Base-by-base conservation (phyloP, 495 filamentous ascomycete species). In the Staphylotrichum tortipilum region DNA sequence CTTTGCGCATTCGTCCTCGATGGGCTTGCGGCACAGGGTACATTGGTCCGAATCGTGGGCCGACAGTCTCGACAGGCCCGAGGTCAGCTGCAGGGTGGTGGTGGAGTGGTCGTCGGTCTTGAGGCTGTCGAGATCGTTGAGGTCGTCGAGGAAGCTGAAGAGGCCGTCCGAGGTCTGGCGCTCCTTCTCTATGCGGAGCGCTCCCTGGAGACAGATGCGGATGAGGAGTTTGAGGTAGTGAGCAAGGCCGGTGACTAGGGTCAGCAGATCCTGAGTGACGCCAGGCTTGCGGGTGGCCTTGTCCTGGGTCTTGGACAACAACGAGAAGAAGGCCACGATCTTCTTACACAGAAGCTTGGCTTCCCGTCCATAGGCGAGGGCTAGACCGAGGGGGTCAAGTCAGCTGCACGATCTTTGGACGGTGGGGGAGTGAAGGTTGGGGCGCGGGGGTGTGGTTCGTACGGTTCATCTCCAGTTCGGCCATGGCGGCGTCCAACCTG, bases 221-320 rank as follows among this genome's bases (percentile, higher is more conserved):
- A 99, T 97, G 40, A 99, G 79, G 42, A 99, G 86, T 65, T 99
- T 99, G 18, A 99, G 78, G 61, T 99, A 99, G 69, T 99, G 94
- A 14, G 94, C 94, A 26, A 99, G 80, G 18, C 94, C 91, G 11
- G 94, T 99, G 39, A 99, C 94, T 12, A 99, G 76, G 10, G 89
- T 91, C 12, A 99, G 73, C 19, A 99, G 76, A 62, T 97, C 94
- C 67, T 99, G 94, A 12, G 94, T 99, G 28, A 99, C 94, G 33
- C 94, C 94, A 10, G 96, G 78, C 61, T 95, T 83, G 36, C 86
- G 75, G 30, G 88, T 81, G 7, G 88, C 88, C 12, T 83, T 88
- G 55, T 95, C 89, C 66, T 96, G 90, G 2, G 88, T 91, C 59
- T 94, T 94, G 3, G 91, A 89, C 4, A 99, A 73, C 26, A 99